Base-by-base conservation (phyloP, 1,139 yeast species). In the Debaryomyces singareniensis region DNA sequence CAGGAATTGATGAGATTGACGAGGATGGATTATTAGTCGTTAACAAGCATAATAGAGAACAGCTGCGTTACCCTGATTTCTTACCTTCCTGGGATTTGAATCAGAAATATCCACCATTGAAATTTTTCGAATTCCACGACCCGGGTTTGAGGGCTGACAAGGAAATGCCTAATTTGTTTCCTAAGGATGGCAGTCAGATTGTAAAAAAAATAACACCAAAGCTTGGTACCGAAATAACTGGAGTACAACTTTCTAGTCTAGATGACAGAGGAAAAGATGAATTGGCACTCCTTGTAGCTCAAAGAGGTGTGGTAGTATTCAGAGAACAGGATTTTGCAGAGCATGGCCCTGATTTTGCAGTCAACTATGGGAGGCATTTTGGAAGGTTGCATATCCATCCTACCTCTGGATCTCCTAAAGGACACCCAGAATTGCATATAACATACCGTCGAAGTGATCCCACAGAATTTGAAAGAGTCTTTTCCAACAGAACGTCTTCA, bases 331-430 rank as follows among this genome's bases (percentile, higher is more conserved):
- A 81, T 44, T 68, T 78, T 38, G 68, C 75, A 28, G 61, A 62
- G 24, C 55, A 70, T 36, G 84, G 83, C 25, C 75, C 81, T 5
- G 61, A 60, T 26, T 71, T 60, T 39, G 66, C 70, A 28, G 67
- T 61, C 27, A 63, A 70, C n/a, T 71, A 71, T 45, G 85, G 81
- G 20, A 60, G 61, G 30, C 70, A 77, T 50, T 81, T 68, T 54
- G 89, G 89, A 10, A 74, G 75, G 7, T 62, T 79, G 31, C 91
- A 81, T 55, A 67, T 75, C 33, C 91, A 82, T 47, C 85, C 87
- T 29, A 77, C 85, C 3, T 74, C 84, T 5, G 83, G 85, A 7
- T 70, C 82, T 5, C 89, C 89, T 21, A 57, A 58, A 34, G 69
- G 58, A 33, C 58, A 61, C 40, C 73, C 80, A 2, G 79, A 78